phyloP scores from a whole-genome alignment of 306 rosid species.

The Casuarina equisetifolia region DNA sequence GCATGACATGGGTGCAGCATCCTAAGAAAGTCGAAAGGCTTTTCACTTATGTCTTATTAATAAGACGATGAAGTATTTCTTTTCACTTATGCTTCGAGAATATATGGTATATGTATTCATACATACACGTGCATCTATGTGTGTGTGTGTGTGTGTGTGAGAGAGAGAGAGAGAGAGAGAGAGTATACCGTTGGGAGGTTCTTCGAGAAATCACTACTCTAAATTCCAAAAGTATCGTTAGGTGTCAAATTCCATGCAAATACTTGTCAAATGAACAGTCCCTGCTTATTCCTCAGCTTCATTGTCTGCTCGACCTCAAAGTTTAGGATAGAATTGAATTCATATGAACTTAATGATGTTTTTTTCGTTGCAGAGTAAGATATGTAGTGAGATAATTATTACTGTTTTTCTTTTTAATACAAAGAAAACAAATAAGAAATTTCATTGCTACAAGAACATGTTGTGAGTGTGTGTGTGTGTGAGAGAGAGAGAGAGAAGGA shows the following conservation, averaged over 20 bases:
- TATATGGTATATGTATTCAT: too few relatives aligned
- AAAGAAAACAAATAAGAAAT: too few relatives aligned
- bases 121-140: too few relatives aligned
- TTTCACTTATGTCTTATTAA: too few relatives aligned
- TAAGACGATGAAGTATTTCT: too few relatives aligned
- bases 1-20: too few relatives aligned
- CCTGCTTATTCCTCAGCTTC: conserved; percentile 21
- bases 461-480: too few relatives aligned
- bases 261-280: conserved; percentile 36
- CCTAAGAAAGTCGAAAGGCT: too few relatives aligned
- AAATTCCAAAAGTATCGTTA: background rate
- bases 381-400: background rate
- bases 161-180: conserved; percentile 6
- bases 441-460: too few relatives aligned
- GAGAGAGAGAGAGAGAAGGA: too few relatives aligned
- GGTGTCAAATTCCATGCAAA: conserved; percentile 39
- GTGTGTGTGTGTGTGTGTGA: background rate
- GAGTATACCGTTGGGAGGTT: background rate
- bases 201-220: background rate
- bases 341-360: background rate
- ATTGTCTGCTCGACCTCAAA: conserved; percentile 21
- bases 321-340: background rate
- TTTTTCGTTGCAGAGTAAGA: background rate
- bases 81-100: too few relatives aligned
- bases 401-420: background rate